Evolutionary conservation across 2,329 filamentous ascomycete genomes (phyloP), one percentile per base, ranked within the genome.

Genomic region (Talaromyces marneffei): DNA sequence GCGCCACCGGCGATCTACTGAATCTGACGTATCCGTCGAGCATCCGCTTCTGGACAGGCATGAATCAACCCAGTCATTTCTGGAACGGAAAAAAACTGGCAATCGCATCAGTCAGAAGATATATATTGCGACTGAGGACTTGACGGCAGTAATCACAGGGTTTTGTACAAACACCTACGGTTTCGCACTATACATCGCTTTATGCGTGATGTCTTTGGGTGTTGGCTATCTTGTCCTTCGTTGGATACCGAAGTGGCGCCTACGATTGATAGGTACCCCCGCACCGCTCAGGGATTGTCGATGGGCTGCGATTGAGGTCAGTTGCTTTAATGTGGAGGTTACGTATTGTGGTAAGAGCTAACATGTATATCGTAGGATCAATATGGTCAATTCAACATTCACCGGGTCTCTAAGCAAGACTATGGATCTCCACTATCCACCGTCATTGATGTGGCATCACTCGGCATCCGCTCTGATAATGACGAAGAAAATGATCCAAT

Each of bases 121-220:
- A 25, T 94, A 97, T 75, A 92, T 99, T 76, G 82, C 87, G 62
- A 96, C 91, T 44, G 94, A 99, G 74, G 94, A 99, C 73, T 80
- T 99, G 65, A 97, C 92, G 0, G 92, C 97, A 68, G 93, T 92
- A 29, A 86, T 97, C 70, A 91, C 93, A 25, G 94, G 94, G 0
- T 99, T 97, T 75, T 86, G 83, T 55, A 97, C 92, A 3, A 93
- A 88, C 65, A 74, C 77, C 3, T 63, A 85, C 14, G 91, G 94
- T 1, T 89, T 87, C 68, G 74, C 82, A 2, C 65, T 86, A 0
- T 97, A 97, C 72, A 68, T 87, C 3, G 68, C 82, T 8, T 76
- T 96, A 6, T 97, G 92, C 68, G 68, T 88, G 16, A 70, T 86
- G 4, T 92, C 92, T 0, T 76, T 86, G 18, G 94, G 94, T 1